Base-by-base conservation (phyloP, 768 basidiomycete species). In the Sistotremastrum niveocremeum region DNA sequence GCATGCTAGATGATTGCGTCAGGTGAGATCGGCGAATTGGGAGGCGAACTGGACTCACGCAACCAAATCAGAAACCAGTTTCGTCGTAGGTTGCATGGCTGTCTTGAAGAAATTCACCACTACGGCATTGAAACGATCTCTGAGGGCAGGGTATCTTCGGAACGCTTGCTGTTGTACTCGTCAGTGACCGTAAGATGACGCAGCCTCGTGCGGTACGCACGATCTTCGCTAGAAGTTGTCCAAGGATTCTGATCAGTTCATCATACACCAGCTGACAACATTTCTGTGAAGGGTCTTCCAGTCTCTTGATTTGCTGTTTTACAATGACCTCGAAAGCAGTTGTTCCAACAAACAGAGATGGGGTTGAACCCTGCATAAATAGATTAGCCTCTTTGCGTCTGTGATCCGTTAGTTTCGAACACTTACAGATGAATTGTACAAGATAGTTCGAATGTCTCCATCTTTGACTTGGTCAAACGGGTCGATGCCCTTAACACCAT, bases 381-480 rank as follows among this genome's bases (percentile, higher is more conserved):
- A 42, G 3, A 11, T 12, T 29, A 46, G 46, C 5, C 29, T 28
- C 6, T 9, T 30, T n/a, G 38, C 30, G 12, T 12, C 7, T 39
- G 20, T 20, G 11, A 33, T 6, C 7, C 9, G 32, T 9, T 6
- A 8, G 38, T 7, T n/a, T 39, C n/a, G 30, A 7, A 28, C 33
- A 73, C 84, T 55, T 52, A 89, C 89, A 33, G 94, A 94, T 46
- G 95, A 97, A 67, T 99, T 99, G 71, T 99, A 99, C 46, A 98
- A 62, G 54, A 97, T 83, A 1, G 79, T 90, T 45, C 95, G 74
- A 60, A 99, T 97, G 64, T 99, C 95, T 38, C 93, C 89, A 61
- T 99, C 95, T 65, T 97, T 95, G 53, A 95, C 89, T 66, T 95
- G 91, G 61, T 99, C 95, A 54, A 97, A 99, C 1, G 95, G 95